phyloP scores from a whole-genome alignment of 306 rosid genomes.

The Begonia loranthoides region DNA sequence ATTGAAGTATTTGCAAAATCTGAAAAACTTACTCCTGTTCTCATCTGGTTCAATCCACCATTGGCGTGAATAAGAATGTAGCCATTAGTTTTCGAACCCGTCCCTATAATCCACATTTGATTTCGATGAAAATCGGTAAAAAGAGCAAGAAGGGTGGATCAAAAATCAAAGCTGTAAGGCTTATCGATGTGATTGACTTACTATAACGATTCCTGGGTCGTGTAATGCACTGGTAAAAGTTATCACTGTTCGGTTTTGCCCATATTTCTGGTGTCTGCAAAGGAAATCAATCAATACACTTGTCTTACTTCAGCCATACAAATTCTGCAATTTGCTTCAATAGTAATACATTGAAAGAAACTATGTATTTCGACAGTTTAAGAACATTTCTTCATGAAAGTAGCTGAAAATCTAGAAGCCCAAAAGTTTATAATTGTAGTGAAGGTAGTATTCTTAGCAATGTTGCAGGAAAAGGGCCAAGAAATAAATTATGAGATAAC shows the following conservation, averaged over 20 bases:
- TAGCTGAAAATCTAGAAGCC: background rate
- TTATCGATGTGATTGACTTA: constrained; percentile 16
- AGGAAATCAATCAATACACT: background rate
- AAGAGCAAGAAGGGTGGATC: background rate
- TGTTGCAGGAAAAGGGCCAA: background rate
- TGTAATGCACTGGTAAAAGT: constrained; percentile 43
- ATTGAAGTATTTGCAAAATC: too few relatives aligned
- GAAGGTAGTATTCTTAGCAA: too few relatives aligned
- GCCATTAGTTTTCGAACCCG: constrained; percentile 50
- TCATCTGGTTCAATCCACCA: constrained; percentile 99
- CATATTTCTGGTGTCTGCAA: constrained; percentile 76
- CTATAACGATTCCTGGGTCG: constrained; percentile 51
- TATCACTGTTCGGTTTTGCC: constrained; percentile 66
- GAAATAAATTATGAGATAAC: background rate
- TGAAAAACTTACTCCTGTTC: constrained; percentile 68
- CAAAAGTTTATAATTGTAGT: too few relatives aligned
- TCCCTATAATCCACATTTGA: constrained; percentile 16
- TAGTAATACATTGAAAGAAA: too few relatives aligned
- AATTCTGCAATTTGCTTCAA: too few relatives aligned
- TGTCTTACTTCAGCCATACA: background rate
- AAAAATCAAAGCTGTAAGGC: too few relatives aligned
- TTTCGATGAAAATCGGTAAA: background rate
- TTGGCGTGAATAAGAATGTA: constrained; percentile 90
- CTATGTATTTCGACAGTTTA: too few relatives aligned
- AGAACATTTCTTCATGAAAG: background rate